Percentiles rank a stretch among this genome's conserved stretches.
phyloP scores from a whole-genome alignment of 2,329 filamentous ascomycete genomes.

The Monilinia polystroma region DNA sequence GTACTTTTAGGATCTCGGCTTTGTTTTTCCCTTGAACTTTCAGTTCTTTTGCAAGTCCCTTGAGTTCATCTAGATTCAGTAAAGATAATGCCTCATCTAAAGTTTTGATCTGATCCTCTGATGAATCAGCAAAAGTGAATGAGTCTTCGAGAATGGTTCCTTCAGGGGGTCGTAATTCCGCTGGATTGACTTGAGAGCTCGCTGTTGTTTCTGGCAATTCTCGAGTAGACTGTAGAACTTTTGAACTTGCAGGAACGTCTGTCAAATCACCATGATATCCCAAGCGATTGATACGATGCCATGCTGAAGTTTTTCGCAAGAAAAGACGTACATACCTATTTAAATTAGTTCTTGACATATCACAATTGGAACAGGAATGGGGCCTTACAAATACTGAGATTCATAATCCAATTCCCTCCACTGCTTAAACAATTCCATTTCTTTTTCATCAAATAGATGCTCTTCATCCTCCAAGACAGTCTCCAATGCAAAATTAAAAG shows the following conservation, averaged over 20 bases:
- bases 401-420: constrained; percentile 79
- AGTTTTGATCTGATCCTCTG: constrained; percentile 68
- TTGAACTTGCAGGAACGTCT: constrained; percentile 66
- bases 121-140: constrained; percentile 80
- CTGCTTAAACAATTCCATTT: constrained; percentile 71
- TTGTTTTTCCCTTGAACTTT: constrained; percentile 90
- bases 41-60: constrained; percentile 76
- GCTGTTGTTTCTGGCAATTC: constrained; percentile 50
- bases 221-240: constrained; percentile 58
- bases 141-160: constrained; percentile 50
- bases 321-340: constrained; percentile 86
- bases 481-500: constrained; percentile 88
- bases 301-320: constrained; percentile 83
- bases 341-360: not conserved
- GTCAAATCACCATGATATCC: constrained; percentile 82
- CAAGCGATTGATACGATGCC: constrained; percentile 79
- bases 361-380: not conserved
- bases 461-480: constrained; percentile 87
- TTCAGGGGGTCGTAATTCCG: constrained; percentile 49
- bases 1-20: constrained; percentile 69
- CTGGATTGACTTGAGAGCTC: constrained; percentile 41
- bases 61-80: constrained; percentile 84
- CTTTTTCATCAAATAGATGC: constrained; percentile 80
- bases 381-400: constrained; percentile 78
- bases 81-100: constrained; percentile 82